A percentile compares a stretch with the other conserved stretches of the same genome.
Conservation (phyloP, 2,329 filamentous ascomycete species). For the Allantophomopsis lycopodina region DNA sequence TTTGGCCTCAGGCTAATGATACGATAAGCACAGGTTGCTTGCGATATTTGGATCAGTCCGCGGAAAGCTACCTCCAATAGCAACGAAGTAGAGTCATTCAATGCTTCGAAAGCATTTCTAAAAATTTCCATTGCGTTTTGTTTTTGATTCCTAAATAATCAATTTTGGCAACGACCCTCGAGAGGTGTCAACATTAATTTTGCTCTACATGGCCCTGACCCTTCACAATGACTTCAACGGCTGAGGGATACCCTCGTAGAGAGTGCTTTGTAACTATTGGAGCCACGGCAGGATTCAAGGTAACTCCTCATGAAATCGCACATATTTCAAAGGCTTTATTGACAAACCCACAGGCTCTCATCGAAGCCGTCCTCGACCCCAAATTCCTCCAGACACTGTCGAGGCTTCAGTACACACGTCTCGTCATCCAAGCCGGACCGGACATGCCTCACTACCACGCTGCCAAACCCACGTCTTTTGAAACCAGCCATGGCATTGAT, state of each 20-base stretch:
- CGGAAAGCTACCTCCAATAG: too few species aligned
- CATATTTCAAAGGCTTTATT: not conserved
- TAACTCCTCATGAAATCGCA: not conserved
- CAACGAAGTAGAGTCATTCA: too few species aligned
- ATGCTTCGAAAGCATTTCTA: too few species aligned
- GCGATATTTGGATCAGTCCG: too few species aligned
- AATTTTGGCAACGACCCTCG: too few species aligned
- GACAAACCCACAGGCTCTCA: conserved; percentile 29
- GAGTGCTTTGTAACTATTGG: conserved; percentile 80
- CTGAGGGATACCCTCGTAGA: conserved; percentile 3
- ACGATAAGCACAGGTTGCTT: too few species aligned
- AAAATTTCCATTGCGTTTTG: too few species aligned
- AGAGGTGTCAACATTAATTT: too few species aligned
- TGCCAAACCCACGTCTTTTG: conserved; percentile 14
- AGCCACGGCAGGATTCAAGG: conserved; percentile 72
- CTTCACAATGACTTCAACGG: too few species aligned
- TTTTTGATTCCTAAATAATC: too few species aligned
- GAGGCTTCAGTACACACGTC: conserved; percentile 48
- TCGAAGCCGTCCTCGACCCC: conserved; percentile 48
- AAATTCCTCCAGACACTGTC: conserved; percentile 49
- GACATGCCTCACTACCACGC: conserved; percentile 40
- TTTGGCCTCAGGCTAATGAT: too few species aligned
- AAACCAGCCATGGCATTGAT: conserved; percentile 23
- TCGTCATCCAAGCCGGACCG: conserved; percentile 72
- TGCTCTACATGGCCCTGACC: too few species aligned